Evolutionary conservation across 2,329 filamentous ascomycete species (phyloP), one percentile per base, ranked within the genome.

Genomic region (Myriosclerotinia duriaeana): DNA sequence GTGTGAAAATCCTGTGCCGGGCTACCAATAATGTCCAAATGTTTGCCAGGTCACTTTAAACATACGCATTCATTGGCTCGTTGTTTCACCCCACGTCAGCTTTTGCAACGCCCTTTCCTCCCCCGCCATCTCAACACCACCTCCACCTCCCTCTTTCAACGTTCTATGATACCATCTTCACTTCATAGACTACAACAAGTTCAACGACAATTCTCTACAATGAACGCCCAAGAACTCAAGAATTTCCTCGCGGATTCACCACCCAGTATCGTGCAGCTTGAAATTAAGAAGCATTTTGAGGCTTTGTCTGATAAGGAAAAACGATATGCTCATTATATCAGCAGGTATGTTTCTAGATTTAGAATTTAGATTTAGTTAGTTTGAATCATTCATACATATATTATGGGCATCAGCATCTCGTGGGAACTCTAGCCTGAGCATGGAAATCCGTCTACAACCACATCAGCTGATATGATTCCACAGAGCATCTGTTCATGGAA

Each of bases 211-310:
- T 60, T 73, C 66, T 66, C 53, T 36, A 72, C 68, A 7, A 88
- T 89, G 85, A 81, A 87, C 72, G 78, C 84, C 67, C 79, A 84
- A 72, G 86, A 88, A 70, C 80, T 88, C 69, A 82, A 82, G 77
- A 90, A 96, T 76, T 97, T 96, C 78, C 85, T 96, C 69, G 93
- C 95, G 56, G 95, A 99, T 79, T 89, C 89, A 70, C 95, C 95
- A 55, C 95, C 95, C 0, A 90, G 89, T 59, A 87, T 97, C 66
- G 94, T 97, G 67, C 87, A 89, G 58, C 86, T 99, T 60, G 89
- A 92, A 77, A 95, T 98, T 77, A 92, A 92, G 80, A 91, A 92
- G 76, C 94, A 98, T 79, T 99, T 98, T 74, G 90, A 94, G 65
- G 87, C 88, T 46, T 79, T 95, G 69, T 84, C 80, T 64, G 86